Evolutionary conservation across 2,329 filamentous ascomycete genomes (phyloP), one percentile per base, ranked within the genome.

Genomic region (Monilinia fructicola): DNA sequence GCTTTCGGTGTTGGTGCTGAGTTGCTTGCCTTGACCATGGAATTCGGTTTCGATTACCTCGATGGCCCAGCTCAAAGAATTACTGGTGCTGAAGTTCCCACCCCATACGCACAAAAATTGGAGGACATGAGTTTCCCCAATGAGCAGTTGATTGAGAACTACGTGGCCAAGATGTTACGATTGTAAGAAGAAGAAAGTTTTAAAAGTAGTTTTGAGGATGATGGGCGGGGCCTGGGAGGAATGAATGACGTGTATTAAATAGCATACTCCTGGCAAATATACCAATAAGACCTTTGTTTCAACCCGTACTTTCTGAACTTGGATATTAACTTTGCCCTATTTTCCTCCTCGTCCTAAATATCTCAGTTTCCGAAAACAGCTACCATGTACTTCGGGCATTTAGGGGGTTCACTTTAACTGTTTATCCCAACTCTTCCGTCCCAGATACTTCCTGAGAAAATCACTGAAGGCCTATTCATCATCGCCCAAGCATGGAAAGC

Each of bases 31-130:
- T 84, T 97, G 69, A 89, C 92, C 70, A 96, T 96, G 90, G 95
- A 99, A 82, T 99, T 98, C 80, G 93, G 87, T 71, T 99, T 98
- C 78, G 95, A 99, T 83, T 98, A 96, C 83, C 90, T 99, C 72
- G 89, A 97, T 76, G 92, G 93, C 66, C 95, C 95, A 58, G 95
- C 93, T 69, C 90, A 94, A 80, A 90, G 95, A 79, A 88, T 99
- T 76, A 98, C 95, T 68, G 95, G 95, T 78, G 94, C 95, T 71
- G 95, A 99, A 79, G 95, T 99, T 16, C 95, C 95, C 60, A 99
- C 95, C 10, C 95, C 95, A 48, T 98, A 99, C 78, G 94, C 95
- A 67, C 84, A 90, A 80, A 91, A 92, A 78, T 86, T 99, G 67
- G 95, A 99, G 85, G 88, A 95, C 81, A 90, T 99, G 92, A 85